Conservation (phyloP, 495 filamentous ascomycete species). For the Penicillium nucicola region DNA sequence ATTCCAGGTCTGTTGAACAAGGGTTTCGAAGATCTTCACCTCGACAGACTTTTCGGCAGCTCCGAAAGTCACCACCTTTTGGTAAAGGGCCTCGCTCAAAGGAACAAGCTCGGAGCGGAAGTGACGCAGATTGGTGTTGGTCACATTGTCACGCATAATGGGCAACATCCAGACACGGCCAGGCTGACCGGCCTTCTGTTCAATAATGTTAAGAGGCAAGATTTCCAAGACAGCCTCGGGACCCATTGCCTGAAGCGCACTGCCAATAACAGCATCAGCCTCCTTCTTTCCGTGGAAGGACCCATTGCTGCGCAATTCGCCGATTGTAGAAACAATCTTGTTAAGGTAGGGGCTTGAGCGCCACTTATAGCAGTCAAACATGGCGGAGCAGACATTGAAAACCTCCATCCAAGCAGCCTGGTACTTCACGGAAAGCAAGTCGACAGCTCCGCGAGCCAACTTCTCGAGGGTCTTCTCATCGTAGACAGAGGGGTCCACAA, state of each 20-base stretch:
- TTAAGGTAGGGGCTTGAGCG: slow-evolving; percentile 71
- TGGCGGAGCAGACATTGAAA: slow-evolving; percentile 82
- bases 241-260: slow-evolving; percentile 84
- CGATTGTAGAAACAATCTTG: slow-evolving; percentile 70
- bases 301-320: slow-evolving; percentile 83
- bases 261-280: slow-evolving; percentile 82
- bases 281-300: slow-evolving; percentile 93
- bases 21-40: slow-evolving; percentile 93
- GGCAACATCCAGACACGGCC: slow-evolving; percentile 95
- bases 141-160: slow-evolving; percentile 77
- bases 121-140: slow-evolving; percentile 79
- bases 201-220: slow-evolving; percentile 78
- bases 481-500: slow-evolving; percentile 81
- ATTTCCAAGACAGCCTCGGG: slow-evolving; percentile 75
- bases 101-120: slow-evolving; percentile 85
- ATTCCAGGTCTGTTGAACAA: slow-evolving; percentile 94
- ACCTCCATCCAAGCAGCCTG: slow-evolving; percentile 95
- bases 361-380: slow-evolving; percentile 87
- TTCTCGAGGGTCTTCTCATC: slow-evolving; percentile 83
- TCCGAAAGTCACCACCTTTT: slow-evolving; percentile 77
- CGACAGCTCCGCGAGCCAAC: slow-evolving; percentile 61
- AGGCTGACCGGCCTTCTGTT: slow-evolving; percentile 68
- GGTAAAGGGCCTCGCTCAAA: slow-evolving; percentile 84
- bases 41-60: slow-evolving; percentile 83
- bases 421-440: slow-evolving; percentile 82